Conservation (phyloP, 108 stramenopile species). For the Bacterosira constricta region DNA sequence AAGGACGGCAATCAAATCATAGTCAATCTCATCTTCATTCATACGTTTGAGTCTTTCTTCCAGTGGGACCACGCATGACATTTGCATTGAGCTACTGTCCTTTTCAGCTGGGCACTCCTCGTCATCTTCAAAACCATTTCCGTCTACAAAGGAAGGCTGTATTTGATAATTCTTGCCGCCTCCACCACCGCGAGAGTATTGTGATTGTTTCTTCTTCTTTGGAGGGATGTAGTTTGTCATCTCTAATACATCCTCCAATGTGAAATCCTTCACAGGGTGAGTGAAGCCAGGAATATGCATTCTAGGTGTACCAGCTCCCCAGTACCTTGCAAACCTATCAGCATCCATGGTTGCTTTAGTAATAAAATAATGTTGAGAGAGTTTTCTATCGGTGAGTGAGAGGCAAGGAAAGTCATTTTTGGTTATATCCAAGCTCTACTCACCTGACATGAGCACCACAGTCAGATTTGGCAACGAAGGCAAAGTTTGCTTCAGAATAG, state of each 20-base stretch:
- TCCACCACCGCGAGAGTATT: constrained; percentile 72
- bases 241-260: constrained; percentile 85
- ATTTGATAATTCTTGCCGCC: constrained; percentile 61
- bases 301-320: constrained; percentile 67
- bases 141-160: constrained; percentile 64
- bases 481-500: constrained; percentile 45
- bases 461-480: constrained; percentile 27
- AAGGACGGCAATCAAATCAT: constrained; percentile 67
- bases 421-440: too few species aligned
- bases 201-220: constrained; percentile 58
- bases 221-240: constrained; percentile 83
- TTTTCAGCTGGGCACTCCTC: constrained; percentile 32
- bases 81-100: background rate
- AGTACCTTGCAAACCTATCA: constrained; percentile 84
- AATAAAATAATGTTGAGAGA: too few species aligned
- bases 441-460: constrained; percentile 49
- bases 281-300: constrained; percentile 95
- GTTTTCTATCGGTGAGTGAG: constrained; percentile 91
- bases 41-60: constrained; percentile 77
- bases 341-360: constrained; percentile 96
- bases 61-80: constrained; percentile 35
- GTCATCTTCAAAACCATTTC: constrained; percentile 50
- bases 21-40: constrained; percentile 69
- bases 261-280: constrained; percentile 89
- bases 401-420: too few species aligned